Evolutionary conservation across 2,329 filamentous ascomycete species (phyloP).

Genomic region (Didymella arachidicola): DNA sequence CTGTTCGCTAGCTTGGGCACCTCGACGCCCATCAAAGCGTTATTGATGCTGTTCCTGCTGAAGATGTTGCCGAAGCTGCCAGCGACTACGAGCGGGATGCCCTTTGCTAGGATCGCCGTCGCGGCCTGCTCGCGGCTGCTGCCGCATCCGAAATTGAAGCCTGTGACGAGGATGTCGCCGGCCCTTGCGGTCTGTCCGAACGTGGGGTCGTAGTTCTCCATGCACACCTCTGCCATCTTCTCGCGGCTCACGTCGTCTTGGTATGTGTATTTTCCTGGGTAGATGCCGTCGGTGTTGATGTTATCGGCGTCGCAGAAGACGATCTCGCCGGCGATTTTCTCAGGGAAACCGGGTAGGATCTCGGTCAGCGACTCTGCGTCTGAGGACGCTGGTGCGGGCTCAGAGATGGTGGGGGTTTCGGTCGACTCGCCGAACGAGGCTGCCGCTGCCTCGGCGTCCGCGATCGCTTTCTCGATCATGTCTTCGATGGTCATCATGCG

Average conservation of each 20-base stretch:
- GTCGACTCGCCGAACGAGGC: conserved; percentile 52
- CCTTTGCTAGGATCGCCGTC: conserved; percentile 81
- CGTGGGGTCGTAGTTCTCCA: conserved; percentile 87
- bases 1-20: conserved; percentile 71
- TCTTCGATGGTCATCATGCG: conserved; percentile 72
- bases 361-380: conserved; percentile 63
- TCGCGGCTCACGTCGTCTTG: conserved; percentile 80
- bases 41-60: conserved; percentile 79
- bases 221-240: conserved; percentile 87
- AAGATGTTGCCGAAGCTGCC: conserved; percentile 89
- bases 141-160: conserved; percentile 90
- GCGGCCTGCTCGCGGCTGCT: conserved; percentile 85
- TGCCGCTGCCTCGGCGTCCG: conserved; percentile 71
- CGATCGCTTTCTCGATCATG: conserved; percentile 74
- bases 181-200: conserved; percentile 71
- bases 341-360: conserved; percentile 85
- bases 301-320: conserved; percentile 87
- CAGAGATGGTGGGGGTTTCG: conserved; percentile 41
- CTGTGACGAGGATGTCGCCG: conserved; percentile 82
- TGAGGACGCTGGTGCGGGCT: conserved; percentile 23
- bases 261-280: conserved; percentile 91
- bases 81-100: conserved; percentile 80
- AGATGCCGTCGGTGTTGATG: conserved; percentile 92
- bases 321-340: conserved; percentile 83
- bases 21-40: conserved; percentile 76